Percentiles rank a stretch among this genome's conserved stretches.
phyloP scores from a whole-genome alignment of 2,329 filamentous ascomycete genomes.

The Simplicillium aogashimaense region DNA sequence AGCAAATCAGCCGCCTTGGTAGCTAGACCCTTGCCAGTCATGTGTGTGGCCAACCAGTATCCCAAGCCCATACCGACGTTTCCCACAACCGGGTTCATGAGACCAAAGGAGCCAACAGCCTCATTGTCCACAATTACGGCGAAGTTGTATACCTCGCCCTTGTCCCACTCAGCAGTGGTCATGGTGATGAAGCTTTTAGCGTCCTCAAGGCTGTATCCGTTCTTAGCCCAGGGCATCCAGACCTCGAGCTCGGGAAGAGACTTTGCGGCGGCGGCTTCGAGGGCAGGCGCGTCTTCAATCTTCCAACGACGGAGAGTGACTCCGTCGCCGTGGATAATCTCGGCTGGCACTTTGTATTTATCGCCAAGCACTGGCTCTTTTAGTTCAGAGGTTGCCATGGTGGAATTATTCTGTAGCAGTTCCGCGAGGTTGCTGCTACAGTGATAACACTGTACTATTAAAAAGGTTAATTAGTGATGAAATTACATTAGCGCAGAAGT shows the following conservation, averaged over 20 bases:
- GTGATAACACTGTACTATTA: too few relatives aligned
- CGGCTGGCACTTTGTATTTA: conserved; percentile 2
- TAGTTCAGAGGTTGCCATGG: too few relatives aligned
- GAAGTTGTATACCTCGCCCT: conserved; percentile 7
- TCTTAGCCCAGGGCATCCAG: conserved; percentile 11
- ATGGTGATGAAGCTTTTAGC: conserved; percentile 5
- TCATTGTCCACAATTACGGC: conserved; percentile 6
- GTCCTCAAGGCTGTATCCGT: conserved; percentile 6
- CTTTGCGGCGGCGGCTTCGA: conserved; percentile 5
- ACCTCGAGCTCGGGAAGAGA: conserved; percentile 8
- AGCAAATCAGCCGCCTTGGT: conserved; percentile 8
- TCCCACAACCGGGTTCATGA: conserved; percentile 3
- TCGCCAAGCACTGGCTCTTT: conserved; percentile 1
- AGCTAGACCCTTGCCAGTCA: conserved; percentile 10
- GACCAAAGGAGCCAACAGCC: conserved; percentile 7
- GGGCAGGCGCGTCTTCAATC: conserved; percentile 1
- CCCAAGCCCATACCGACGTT: conserved; percentile 7
- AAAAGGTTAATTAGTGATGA: too few relatives aligned
- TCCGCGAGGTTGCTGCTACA: too few relatives aligned
- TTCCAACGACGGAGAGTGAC: conserved; percentile 9
- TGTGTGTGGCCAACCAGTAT: conserved; percentile 10
- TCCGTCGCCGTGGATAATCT: conserved; percentile 6
- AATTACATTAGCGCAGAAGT: too few relatives aligned
- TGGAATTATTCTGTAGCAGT: too few relatives aligned
- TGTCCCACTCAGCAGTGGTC: conserved; percentile 5